Conservation (phyloP, 2,329 filamentous ascomycete genomes). For the Nectriaceae sp. region DNA sequence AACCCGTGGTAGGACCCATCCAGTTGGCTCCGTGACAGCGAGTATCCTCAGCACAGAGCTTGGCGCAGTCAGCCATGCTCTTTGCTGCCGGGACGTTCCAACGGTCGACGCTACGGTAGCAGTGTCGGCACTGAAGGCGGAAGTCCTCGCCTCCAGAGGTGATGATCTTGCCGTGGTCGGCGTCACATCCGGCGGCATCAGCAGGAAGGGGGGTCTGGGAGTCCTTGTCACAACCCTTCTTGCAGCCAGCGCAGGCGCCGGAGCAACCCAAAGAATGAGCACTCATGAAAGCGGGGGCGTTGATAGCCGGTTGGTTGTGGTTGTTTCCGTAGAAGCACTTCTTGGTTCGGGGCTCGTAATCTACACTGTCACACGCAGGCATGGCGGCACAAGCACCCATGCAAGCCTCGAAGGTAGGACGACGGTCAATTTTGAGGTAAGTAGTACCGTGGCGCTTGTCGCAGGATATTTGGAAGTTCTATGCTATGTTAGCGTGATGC, state of each 20-base stretch:
- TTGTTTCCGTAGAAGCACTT: slow-evolving; percentile 14
- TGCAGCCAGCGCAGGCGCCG: slow-evolving; percentile 6
- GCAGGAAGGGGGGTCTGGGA: too few relatives aligned
- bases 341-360: slow-evolving; percentile 16
- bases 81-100: too few relatives aligned
- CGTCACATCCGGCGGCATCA: too few relatives aligned
- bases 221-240: slow-evolving; percentile 10
- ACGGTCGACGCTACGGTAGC: neutral
- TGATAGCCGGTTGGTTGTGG: slow-evolving; percentile 11
- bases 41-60: slow-evolving; percentile 3
- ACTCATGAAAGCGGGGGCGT: slow-evolving; percentile 16
- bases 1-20: too few relatives aligned
- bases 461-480: too few relatives aligned
- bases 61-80: slow-evolving; percentile 10
- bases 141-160: slow-evolving; percentile 1
- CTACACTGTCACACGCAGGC: slow-evolving; percentile 17
- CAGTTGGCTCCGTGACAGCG: slow-evolving; percentile 9
- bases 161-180: too few relatives aligned
- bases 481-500: too few relatives aligned
- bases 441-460: too few relatives aligned
- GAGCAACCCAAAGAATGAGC: slow-evolving; percentile 17
- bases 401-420: too few relatives aligned
- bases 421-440: too few relatives aligned
- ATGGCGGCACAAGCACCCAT: slow-evolving; percentile 9
- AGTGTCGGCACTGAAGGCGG: slow-evolving; percentile 7